A percentile compares a stretch with the other conserved stretches of the same genome.
Conservation (phyloP, 306 rosid species). For the Canavalia gladiata region DNA sequence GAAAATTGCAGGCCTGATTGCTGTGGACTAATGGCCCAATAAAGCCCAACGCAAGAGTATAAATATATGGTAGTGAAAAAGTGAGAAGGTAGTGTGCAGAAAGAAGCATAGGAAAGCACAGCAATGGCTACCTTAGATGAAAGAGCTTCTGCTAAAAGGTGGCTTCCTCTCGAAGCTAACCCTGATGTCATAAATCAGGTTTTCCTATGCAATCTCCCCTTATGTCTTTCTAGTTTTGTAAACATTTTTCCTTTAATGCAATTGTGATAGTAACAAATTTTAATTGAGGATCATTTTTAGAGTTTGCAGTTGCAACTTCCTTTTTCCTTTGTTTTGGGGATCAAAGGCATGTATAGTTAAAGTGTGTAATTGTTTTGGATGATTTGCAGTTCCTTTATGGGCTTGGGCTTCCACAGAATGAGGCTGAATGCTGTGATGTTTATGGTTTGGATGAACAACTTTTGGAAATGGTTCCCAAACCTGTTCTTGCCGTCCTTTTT, state of each 20-base stretch:
- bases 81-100: not conserved
- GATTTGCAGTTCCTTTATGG: constrained; percentile 84
- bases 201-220: not conserved
- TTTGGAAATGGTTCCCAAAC: constrained; percentile 93
- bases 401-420: constrained; percentile 75
- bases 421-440: constrained; percentile 89
- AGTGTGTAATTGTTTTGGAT: constrained; percentile 28
- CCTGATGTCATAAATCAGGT: constrained; percentile 99
- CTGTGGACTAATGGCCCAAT: not conserved
- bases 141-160: constrained; percentile 68
- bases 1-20: not conserved
- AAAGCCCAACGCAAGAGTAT: not conserved
- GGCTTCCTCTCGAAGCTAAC: constrained; percentile 99
- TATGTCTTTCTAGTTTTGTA: not conserved
- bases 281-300: not conserved
- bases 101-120: too few species aligned
- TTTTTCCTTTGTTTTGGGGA: not conserved
- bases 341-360: too few species aligned
- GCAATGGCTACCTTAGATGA: constrained; percentile 50
- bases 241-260: not conserved
- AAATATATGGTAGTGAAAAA: not conserved
- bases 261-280: not conserved
- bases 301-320: not conserved
- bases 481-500: constrained; percentile 93
- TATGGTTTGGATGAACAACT: constrained; percentile 90